phyloP scores from a whole-genome alignment of 148 eudicot genomes.

The Dianthus caryophyllus region DNA sequence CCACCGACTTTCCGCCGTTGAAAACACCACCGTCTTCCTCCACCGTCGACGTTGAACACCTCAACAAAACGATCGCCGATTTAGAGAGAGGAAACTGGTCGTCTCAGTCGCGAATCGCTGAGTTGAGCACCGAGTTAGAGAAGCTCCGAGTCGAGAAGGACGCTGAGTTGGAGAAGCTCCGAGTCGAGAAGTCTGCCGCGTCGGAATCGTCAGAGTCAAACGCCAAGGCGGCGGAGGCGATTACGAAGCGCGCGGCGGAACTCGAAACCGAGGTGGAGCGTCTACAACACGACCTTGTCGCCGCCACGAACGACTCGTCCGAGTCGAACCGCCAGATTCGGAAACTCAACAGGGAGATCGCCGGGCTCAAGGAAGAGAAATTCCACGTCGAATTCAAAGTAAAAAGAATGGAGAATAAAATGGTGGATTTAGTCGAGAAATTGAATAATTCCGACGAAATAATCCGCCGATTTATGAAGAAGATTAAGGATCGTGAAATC shows the following conservation, averaged over 20 bases:
- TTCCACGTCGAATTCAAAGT: constrained; percentile 20
- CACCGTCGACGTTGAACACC: constrained; percentile 3
- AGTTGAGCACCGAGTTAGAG: constrained; percentile 13
- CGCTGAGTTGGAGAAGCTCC: constrained; percentile 21
- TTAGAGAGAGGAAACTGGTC: constrained; percentile 22
- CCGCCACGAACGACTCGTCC: constrained; percentile 14
- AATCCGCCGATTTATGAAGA: constrained; percentile 24
- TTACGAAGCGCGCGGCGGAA: constrained; percentile 26
- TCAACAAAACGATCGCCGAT: constrained; percentile 17
- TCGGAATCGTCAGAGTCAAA: background rate
- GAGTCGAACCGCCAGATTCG: constrained; percentile 14
- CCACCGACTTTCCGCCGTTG: constrained; percentile 12
- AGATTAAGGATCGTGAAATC: constrained; percentile 17
- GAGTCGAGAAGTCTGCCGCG: constrained; percentile 14
- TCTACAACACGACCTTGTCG: constrained; percentile 19
- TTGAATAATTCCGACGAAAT: constrained; percentile 18
- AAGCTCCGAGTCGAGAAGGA: background rate
- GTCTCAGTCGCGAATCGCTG: background rate
- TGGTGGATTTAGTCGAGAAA: constrained; percentile 24
- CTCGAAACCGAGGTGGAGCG: constrained; percentile 26
- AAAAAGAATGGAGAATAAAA: constrained; percentile 17
- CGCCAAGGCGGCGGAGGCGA: constrained; percentile 21
- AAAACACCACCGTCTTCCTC: constrained; percentile 1
- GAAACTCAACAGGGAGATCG: constrained; percentile 15
- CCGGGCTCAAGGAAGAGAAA: constrained; percentile 23